These are phyloP conservation scores for Thalassiosira profunda DNA, from an alignment of 108 stramenopile species.

Conservation along the genomic window DNA sequence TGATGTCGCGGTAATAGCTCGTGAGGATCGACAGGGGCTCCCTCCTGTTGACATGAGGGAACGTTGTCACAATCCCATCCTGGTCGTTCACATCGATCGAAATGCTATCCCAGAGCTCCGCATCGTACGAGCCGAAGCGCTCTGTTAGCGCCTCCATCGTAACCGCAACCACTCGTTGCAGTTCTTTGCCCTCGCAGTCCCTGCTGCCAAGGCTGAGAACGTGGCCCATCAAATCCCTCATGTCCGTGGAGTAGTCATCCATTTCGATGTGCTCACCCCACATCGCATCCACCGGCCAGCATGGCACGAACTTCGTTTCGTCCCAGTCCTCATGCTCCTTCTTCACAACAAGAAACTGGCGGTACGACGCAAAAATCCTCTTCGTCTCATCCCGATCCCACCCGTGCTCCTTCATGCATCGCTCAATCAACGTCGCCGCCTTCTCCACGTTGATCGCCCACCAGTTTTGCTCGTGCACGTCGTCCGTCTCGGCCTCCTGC, in stretches of 20 bases:
- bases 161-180: too few relatives aligned
- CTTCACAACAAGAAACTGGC: slow-evolving; percentile 81
- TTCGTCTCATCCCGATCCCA: slow-evolving; percentile 57
- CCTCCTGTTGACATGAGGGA: slow-evolving; percentile 6
- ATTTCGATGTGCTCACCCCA: slow-evolving; percentile 72
- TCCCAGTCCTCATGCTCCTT: slow-evolving; percentile 74
- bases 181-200: slow-evolving; percentile 16
- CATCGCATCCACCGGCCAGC: slow-evolving; percentile 67
- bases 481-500: too few relatives aligned
- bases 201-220: slow-evolving; percentile 55
- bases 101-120: slow-evolving; percentile 59
- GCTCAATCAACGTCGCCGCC: slow-evolving; percentile 48
- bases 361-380: slow-evolving; percentile 65
- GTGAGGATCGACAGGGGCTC: slow-evolving; percentile 1
- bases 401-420: slow-evolving; percentile 62
- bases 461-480: slow-evolving; percentile 11
- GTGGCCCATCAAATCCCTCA: slow-evolving; percentile 61
- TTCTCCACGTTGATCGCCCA: slow-evolving; percentile 9
- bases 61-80: neutral
- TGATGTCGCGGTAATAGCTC: neutral
- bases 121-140: slow-evolving; percentile 59
- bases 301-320: slow-evolving; percentile 54
- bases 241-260: slow-evolving; percentile 67
- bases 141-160: slow-evolving; percentile 68
- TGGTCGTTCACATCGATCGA: neutral